phyloP scores from a whole-genome alignment of 164 flowering plant species.

The Litsea cubeba region DNA sequence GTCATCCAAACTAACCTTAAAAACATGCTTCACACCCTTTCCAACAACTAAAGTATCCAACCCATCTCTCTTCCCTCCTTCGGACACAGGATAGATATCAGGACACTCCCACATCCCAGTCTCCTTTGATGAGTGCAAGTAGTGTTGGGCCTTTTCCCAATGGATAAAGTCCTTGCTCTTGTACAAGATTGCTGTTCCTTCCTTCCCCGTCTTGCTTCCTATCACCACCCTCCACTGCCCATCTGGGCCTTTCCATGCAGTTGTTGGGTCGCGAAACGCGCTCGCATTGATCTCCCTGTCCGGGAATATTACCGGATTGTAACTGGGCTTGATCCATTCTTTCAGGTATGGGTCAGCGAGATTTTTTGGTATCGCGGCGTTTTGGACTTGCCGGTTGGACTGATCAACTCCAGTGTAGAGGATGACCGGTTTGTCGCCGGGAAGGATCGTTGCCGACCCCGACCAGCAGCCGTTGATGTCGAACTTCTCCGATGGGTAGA shows the following conservation, averaged over 20 bases:
- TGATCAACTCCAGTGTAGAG: constrained; percentile 58
- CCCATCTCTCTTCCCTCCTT: constrained; percentile 17
- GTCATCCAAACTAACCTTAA: constrained; percentile 37
- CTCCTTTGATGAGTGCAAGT: constrained; percentile 30
- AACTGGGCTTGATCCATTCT: constrained; percentile 52
- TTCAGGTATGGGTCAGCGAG: constrained; percentile 50
- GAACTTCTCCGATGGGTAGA: constrained; percentile 38
- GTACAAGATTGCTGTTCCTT: constrained; percentile 51
- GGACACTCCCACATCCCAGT: constrained; percentile 88
- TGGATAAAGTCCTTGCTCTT: constrained; percentile 46
- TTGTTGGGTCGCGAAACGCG: constrained; percentile 75
- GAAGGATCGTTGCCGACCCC: constrained; percentile 68
- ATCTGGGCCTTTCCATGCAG: constrained; percentile 60
- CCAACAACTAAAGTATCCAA: constrained; percentile 37
- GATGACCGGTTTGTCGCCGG: constrained; percentile 38
- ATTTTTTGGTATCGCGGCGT: constrained; percentile 54
- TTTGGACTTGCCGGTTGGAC: constrained; percentile 46
- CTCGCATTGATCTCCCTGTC: constrained; percentile 38
- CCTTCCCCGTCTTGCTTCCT: constrained; percentile 36
- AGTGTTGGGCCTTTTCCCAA: constrained; percentile 38
- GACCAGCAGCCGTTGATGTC: constrained; percentile 68
- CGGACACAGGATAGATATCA: constrained; percentile 56
- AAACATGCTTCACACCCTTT: constrained; percentile 38
- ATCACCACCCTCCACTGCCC: constrained; percentile 49
- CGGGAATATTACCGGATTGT: constrained; percentile 58